Base-by-base conservation (phyloP, 768 basidiomycete genomes). In the Mrakia hoshinonis region DNA sequence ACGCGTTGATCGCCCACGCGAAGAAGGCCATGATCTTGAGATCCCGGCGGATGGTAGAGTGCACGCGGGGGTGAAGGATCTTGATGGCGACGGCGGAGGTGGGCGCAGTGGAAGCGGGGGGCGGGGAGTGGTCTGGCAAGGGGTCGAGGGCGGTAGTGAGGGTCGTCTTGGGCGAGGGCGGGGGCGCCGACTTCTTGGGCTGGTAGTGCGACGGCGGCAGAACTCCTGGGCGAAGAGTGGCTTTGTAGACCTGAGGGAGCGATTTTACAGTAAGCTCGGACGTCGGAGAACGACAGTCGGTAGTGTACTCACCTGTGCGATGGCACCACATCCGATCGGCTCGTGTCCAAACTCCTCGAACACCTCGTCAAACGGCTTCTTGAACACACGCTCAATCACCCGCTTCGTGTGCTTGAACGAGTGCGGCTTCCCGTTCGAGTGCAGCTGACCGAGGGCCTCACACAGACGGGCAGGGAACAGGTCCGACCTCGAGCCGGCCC, bases 291-390 rank as follows among this genome's bases (percentile, higher is more conserved):
- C 10, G 26, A 31, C 13, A 58, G 55, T 31, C 29, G 46, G 36
- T 24, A n/a, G 18, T 43, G 31, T 26, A 48, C 74, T 66, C 73
- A 85, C 87, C 81, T 99, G 96, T 24, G 95, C 96, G 74, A 99
- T 96, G n/a, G 96, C 94, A 31, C 96, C 96, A 12, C 89, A 90
- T n/a, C 96, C 96, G 65, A 99, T 95, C 4, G 96, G 94, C 6
- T 78, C 82, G 71, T 87, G 83, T 69, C 91, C 87, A 77, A 99
- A 98, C 69, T 90, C 85, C 75, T 92, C 90, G 75, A 99, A 98
- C 13, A 97, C 90, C 15, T 96, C 84, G 5, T 87, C 83, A 76
- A 99, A 96, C 5, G 87, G 85, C 47, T 86, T 83, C 61, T 87
- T 86, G 78, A 98, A 98, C 24, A 91, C 91, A 4, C 82, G 80